Evolutionary conservation across 2,329 filamentous ascomycete species (phyloP).

Genomic region (Cephalotrichum gorgonifer): DNA sequence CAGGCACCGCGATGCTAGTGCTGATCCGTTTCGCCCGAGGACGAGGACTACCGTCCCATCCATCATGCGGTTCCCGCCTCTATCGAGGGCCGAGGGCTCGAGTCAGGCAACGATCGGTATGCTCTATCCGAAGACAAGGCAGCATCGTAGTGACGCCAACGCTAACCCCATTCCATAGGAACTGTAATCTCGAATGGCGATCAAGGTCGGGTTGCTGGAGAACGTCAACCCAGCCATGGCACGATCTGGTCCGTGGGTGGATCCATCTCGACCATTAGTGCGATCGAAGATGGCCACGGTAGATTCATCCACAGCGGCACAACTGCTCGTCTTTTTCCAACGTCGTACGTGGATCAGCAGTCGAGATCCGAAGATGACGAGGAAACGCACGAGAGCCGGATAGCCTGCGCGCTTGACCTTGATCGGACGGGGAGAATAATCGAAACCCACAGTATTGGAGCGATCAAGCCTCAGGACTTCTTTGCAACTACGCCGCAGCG

Average conservation of each 20-base stretch:
- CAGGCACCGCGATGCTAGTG: slow-evolving; percentile 1
- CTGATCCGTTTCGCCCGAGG: slow-evolving; percentile 2
- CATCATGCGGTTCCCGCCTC: not conserved
- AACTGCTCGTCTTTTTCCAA: slow-evolving; percentile 56
- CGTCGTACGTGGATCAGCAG: slow-evolving; percentile 32
- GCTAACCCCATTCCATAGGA: not conserved
- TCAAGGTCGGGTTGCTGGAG: not conserved
- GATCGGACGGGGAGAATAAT: slow-evolving; percentile 60
- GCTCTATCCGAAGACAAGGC: not conserved
- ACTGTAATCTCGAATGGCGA: not conserved
- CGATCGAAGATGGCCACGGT: slow-evolving; percentile 53
- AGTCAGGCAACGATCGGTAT: not conserved
- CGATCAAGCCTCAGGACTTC: slow-evolving; percentile 16
- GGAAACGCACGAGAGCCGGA: slow-evolving; percentile 59
- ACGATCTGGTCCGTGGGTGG: slow-evolving; percentile 7
- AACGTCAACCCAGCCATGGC: slow-evolving; percentile 3
- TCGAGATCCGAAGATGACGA: slow-evolving; percentile 45
- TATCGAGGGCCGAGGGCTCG: not conserved
- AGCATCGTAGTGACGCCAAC: not conserved
- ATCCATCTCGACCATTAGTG: slow-evolving; percentile 17
- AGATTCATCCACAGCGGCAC: slow-evolving; percentile 58
- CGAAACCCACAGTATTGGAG: slow-evolving; percentile 18
- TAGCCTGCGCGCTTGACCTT: slow-evolving; percentile 75
- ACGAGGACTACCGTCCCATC: not conserved
- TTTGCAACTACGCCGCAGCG: slow-evolving; percentile 9